Percentiles rank a stretch among this genome's conserved stretches.
Conservation (phyloP, 2,329 filamentous ascomycete genomes). For the Epicoccum sorghinum region DNA sequence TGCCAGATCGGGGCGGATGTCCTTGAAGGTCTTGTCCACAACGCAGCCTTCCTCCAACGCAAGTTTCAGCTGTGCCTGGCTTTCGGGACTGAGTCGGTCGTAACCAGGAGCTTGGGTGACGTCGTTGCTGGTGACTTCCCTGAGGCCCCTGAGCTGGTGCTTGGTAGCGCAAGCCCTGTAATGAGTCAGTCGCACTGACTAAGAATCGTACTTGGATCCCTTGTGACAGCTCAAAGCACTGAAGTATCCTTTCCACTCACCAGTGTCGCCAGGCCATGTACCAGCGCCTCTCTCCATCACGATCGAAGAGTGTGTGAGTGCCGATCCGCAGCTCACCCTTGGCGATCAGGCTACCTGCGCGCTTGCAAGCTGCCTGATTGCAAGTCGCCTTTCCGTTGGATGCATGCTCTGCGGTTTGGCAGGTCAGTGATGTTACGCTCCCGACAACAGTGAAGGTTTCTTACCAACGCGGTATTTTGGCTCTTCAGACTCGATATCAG, state of each 20-base stretch:
- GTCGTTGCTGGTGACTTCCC: slow-evolving; percentile 61
- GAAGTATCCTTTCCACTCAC: slow-evolving; percentile 51
- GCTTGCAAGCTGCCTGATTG: slow-evolving; percentile 74
- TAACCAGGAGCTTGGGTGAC: slow-evolving; percentile 75
- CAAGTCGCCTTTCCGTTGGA: slow-evolving; percentile 53
- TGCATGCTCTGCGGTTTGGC: slow-evolving; percentile 16
- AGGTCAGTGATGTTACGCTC: not conserved
- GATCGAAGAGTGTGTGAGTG: slow-evolving; percentile 63
- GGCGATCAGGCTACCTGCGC: slow-evolving; percentile 60
- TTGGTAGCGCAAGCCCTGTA: slow-evolving; percentile 87
- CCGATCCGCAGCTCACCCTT: slow-evolving; percentile 83
- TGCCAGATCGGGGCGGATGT: slow-evolving; percentile 61
- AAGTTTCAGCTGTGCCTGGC: slow-evolving; percentile 73
- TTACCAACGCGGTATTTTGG: slow-evolving; percentile 26
- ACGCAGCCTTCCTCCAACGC: slow-evolving; percentile 77
- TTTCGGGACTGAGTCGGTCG: slow-evolving; percentile 71
- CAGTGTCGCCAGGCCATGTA: slow-evolving; percentile 75
- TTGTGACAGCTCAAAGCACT: not conserved
- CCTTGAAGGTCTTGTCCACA: slow-evolving; percentile 65
- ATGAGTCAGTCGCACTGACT: not conserved
- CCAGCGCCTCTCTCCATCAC: slow-evolving; percentile 65
- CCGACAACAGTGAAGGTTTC: not conserved
- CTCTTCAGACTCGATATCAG: slow-evolving; percentile 3
- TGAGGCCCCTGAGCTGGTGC: slow-evolving; percentile 68
- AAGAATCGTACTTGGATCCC: not conserved